Conservation (phyloP, 139 green algal genomes). For the Asterochloris erici region DNA sequence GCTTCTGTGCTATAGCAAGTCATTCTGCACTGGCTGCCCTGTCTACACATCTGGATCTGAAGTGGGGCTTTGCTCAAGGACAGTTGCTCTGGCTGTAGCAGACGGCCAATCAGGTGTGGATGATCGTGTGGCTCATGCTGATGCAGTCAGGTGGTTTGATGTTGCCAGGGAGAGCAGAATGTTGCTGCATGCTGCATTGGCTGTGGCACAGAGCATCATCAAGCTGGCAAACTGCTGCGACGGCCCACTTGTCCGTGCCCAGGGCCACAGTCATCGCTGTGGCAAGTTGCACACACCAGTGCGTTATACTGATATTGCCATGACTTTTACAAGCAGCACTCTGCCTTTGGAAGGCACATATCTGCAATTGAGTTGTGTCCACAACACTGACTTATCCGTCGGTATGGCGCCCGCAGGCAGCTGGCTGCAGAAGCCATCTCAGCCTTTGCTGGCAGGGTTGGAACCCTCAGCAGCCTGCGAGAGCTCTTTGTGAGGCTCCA, state of each 20-base stretch:
- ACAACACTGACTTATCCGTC: not conserved
- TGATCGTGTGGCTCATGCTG: not conserved
- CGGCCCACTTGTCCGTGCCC: too few species aligned
- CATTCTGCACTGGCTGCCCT: not conserved
- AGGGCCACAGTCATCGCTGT: too few species aligned
- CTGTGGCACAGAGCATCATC: too few species aligned
- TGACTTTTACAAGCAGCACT: not conserved
- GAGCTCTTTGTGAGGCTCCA: slow-evolving; percentile 30
- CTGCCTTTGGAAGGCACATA: not conserved
- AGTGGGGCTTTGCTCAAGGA: not conserved
- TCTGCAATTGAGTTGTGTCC: not conserved
- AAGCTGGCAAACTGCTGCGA: too few species aligned
- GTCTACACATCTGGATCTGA: not conserved
- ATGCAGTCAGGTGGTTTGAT: not conserved
- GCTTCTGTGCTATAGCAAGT: not conserved
- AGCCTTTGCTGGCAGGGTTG: slow-evolving; percentile 34
- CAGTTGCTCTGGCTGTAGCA: too few species aligned
- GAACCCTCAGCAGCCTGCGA: slow-evolving; percentile 29
- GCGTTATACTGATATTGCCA: not conserved
- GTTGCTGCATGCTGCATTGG: too few species aligned
- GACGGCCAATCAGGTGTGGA: not conserved
- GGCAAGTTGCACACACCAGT: too few species aligned
- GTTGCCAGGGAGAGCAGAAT: too few species aligned
- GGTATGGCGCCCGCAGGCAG: slow-evolving; percentile 12
- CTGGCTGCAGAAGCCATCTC: slow-evolving; percentile 37